Conservation (phyloP, 176 grass and related monocot species). For the Phoenix dactylifera region DNA sequence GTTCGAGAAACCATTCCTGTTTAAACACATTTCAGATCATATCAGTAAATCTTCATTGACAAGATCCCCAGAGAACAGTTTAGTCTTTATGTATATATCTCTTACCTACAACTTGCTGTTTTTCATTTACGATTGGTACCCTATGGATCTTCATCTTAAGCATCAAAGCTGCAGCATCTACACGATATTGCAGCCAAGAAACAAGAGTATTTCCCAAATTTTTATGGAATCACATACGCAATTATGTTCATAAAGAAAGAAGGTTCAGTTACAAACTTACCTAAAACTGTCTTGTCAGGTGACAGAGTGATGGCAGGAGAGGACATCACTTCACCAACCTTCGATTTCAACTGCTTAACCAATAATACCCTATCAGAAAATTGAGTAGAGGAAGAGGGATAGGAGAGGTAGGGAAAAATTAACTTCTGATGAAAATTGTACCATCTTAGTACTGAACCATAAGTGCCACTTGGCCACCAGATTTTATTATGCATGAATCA, state of each 20-base stretch:
- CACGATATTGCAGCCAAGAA: neutral
- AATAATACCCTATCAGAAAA: conserved; percentile 4
- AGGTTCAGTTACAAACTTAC: conserved; percentile 15
- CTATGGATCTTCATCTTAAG: conserved; percentile 79
- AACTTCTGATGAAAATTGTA: too few species aligned
- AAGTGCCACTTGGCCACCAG: too few species aligned
- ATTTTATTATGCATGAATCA: too few species aligned
- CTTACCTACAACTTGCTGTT: conserved; percentile 50
- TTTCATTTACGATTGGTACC: conserved; percentile 62
- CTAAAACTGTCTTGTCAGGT: conserved; percentile 54
- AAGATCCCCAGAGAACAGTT: too few species aligned
- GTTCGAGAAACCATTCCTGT: conserved; percentile 47
- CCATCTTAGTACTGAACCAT: too few species aligned
- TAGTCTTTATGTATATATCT: neutral
- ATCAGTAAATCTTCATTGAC: too few species aligned
- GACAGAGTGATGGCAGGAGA: conserved; percentile 70
- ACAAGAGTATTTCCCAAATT: too few species aligned
- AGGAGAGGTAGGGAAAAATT: neutral
- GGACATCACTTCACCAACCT: conserved; percentile 62
- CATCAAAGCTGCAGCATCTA: conserved; percentile 81
- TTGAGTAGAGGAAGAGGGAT: neutral
- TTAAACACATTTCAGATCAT: neutral
- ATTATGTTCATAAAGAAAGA: neutral
- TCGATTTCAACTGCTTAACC: conserved; percentile 52
- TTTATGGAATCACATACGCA: too few species aligned